Percentiles rank a stretch among this genome's conserved stretches.
Evolutionary conservation across 108 stramenopile species (phyloP).

Genomic region (Schizochytrium sp.): DNA sequence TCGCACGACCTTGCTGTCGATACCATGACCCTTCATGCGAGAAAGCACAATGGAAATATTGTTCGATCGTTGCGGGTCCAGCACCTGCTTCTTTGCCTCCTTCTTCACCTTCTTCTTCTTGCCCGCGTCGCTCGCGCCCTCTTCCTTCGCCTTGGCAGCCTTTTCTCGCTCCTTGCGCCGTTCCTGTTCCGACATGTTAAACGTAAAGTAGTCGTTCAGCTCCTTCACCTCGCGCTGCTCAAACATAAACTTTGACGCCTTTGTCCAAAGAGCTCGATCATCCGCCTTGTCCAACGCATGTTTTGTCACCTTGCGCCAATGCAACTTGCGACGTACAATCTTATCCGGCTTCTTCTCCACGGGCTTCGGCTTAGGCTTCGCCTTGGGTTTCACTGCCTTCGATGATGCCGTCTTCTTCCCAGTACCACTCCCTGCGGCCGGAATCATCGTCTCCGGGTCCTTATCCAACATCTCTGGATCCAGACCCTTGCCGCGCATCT

Average conservation of each 20-base stretch:
- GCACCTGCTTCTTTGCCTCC: neutral
- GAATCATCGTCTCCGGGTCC: neutral
- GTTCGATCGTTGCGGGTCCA: neutral
- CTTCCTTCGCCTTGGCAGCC: neutral
- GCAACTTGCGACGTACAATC: neutral
- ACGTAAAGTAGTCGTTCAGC: neutral
- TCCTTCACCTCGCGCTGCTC: conserved; percentile 19
- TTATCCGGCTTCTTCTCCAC: conserved; percentile 11
- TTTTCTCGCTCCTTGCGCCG: neutral
- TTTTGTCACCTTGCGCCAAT: neutral
- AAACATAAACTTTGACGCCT: neutral
- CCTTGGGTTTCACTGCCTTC: neutral
- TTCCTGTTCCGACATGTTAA: neutral
- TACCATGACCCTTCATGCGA: neutral
- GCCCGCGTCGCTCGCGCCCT: neutral
- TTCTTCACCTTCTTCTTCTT: conserved; percentile 5
- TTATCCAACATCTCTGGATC: neutral
- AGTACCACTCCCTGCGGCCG: neutral
- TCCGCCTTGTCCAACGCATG: neutral
- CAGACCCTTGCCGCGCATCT: neutral
- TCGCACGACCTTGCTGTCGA: neutral
- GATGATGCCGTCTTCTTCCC: neutral
- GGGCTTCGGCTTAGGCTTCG: neutral
- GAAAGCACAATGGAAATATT: conserved; percentile 7
- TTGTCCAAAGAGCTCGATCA: neutral